Evolutionary conservation across 1,284 basidiomycete genomes (phyloP).

Genomic region (Sporisorium graminicola): DNA sequence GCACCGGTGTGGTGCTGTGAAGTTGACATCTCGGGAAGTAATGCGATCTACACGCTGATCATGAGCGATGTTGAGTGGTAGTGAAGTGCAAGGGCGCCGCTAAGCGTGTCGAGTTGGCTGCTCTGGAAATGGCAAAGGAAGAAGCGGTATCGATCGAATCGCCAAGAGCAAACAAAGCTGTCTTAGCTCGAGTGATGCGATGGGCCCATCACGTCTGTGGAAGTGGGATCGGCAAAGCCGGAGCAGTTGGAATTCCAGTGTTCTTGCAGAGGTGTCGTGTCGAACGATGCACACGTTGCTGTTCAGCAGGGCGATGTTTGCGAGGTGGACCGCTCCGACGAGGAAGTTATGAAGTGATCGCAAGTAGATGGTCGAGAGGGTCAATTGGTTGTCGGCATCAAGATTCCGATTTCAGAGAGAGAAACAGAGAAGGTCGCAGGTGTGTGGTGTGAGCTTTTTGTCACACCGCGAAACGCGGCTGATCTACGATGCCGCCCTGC

Average conservation of each 20-base stretch:
- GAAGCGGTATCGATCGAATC: background rate
- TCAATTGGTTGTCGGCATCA: background rate
- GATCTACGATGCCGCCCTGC: constrained; percentile 24
- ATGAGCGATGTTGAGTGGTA: background rate
- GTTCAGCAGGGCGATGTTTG: too few species aligned
- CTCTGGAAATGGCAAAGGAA: background rate
- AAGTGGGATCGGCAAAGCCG: background rate
- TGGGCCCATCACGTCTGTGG: background rate
- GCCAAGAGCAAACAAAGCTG: background rate
- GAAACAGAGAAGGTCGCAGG: background rate
- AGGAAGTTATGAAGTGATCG: background rate
- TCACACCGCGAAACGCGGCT: background rate
- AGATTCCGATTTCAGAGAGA: constrained; percentile 1
- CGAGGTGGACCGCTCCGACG: too few species aligned
- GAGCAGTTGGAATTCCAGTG: background rate
- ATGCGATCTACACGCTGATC: background rate
- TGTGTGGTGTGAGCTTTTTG: background rate
- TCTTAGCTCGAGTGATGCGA: background rate
- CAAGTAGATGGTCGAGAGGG: too few species aligned
- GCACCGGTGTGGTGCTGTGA: background rate
- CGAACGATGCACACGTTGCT: too few species aligned
- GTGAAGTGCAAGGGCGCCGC: background rate
- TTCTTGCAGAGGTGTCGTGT: background rate
- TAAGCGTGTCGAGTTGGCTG: background rate
- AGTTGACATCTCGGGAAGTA: constrained; percentile 13